Evolutionary conservation across 352 stramenopile species (phyloP).

Genomic region (Phytophthora foliorum): DNA sequence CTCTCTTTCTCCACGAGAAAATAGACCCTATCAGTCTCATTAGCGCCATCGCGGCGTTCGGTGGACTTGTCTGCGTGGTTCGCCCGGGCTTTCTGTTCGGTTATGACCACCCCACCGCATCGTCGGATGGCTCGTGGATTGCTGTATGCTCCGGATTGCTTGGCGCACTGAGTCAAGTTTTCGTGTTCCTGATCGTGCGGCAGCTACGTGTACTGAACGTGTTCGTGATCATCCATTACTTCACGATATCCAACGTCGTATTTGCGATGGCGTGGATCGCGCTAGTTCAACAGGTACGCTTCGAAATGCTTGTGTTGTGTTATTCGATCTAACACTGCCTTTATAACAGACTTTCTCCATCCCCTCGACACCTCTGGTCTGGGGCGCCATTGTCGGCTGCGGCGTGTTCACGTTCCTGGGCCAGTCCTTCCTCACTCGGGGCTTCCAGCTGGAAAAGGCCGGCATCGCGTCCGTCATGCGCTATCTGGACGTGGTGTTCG

Average conservation of each 20-base stretch:
- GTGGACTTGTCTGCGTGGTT: constrained; percentile 54
- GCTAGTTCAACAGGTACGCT: constrained; percentile 46
- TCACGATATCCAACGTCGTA: constrained; percentile 47
- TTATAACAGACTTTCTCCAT: constrained; percentile 32
- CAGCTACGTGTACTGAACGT: constrained; percentile 48
- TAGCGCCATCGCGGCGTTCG: constrained; percentile 42
- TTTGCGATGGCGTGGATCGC: constrained; percentile 41
- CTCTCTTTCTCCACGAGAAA: constrained; percentile 33
- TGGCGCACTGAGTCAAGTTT: constrained; percentile 47
- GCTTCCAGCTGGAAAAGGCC: constrained; percentile 70
- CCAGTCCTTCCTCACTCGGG: constrained; percentile 62
- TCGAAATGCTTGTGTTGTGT: not conserved
- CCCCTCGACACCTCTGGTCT: constrained; percentile 38
- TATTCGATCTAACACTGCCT: not conserved
- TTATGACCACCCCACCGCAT: constrained; percentile 18
- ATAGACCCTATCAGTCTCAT: constrained; percentile 47
- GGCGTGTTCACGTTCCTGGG: constrained; percentile 53
- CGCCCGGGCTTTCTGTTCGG: constrained; percentile 55
- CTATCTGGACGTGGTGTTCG: constrained; percentile 74
- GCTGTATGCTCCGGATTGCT: constrained; percentile 46
- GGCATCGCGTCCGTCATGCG: constrained; percentile 72
- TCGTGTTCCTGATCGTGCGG: constrained; percentile 58
- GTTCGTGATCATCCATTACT: constrained; percentile 65
- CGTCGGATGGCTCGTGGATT: constrained; percentile 23
- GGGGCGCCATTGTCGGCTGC: constrained; percentile 43